Evolutionary conservation across 306 rosid species (phyloP).

Genomic region (Dalbergia cochinchinensis): DNA sequence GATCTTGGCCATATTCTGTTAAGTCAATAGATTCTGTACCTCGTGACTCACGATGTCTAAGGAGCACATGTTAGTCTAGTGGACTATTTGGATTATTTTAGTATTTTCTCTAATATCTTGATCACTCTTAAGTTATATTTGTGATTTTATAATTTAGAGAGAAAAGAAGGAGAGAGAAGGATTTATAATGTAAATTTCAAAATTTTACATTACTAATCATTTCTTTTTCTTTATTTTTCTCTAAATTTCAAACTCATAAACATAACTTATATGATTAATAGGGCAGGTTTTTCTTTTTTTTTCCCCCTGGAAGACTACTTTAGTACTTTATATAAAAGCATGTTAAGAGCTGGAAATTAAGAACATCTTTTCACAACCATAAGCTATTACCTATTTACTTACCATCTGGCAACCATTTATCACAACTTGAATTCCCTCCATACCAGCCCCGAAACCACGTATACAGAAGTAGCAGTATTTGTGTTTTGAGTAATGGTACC

Average conservation of each 20-base stretch:
- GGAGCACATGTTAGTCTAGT: neutral
- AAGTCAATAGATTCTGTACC: neutral
- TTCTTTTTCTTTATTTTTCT: no score
- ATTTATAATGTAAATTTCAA: no score
- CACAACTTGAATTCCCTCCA: conserved; percentile 33
- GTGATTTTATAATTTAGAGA: no score
- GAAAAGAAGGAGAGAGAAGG: no score
- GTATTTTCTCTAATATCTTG: neutral
- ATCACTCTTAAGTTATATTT: no score
- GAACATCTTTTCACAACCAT: conserved; percentile 27
- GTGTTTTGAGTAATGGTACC: neutral
- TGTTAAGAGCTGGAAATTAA: conserved; percentile 17
- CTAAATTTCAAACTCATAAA: no score
- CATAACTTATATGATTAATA: no score
- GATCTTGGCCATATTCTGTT: neutral
- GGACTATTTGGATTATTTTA: neutral
- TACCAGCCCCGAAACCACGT: neutral
- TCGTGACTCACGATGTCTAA: neutral
- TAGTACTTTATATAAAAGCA: conserved; percentile 1
- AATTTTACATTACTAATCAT: no score
- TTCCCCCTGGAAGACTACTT: neutral
- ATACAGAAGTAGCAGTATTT: neutral
- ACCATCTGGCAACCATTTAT: conserved; percentile 43
- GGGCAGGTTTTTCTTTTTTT: neutral
- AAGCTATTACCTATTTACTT: neutral